Evolutionary conservation across 1,284 basidiomycete genomes (phyloP), one percentile per base, ranked within the genome.

Genomic region (Abortiporus biennis): DNA sequence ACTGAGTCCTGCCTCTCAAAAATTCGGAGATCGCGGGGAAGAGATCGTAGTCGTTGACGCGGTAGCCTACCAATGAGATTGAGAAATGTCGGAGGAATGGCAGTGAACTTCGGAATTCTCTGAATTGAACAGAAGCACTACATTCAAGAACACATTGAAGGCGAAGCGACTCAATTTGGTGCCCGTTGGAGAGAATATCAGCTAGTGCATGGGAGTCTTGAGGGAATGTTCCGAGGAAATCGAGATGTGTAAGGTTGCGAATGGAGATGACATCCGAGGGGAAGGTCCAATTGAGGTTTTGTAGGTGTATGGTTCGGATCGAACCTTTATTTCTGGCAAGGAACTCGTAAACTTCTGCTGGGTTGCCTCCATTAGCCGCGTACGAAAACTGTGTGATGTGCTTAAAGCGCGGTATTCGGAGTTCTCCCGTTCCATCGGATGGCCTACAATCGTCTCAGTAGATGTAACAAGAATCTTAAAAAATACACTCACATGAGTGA

Each of bases 11-110:
- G n/a, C 72, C 72, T 6, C 78, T 70, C 21, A 85, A 61, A 55
- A 85, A 84, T 25, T 79, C 78, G 2, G 76, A 69, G 35, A 85
- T 69, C 4, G 82, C 71, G 2, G 79, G 80, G 64, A 84, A 81
- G 2, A 85, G 65, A 48, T 79, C 78, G 13, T 69, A 63, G 53
- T 84, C 81, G 21, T 63, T 57, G 13, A 71, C 63, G 23, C 72
- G 62, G 45, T 72, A 66, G 25, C 68, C 67, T 5, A 76, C 55
- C 21, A 82, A 69, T 6, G 66, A 64, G 53, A 85, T 71, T 1
- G 73, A 65, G 51, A 85, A 83, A 54, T 80, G 72, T 2, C 72
- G 69, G 4, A 85, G 68, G 63, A 81, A 78, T 6, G 78, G 80
- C 1, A 85, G 61, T 2, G 62, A 53, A 19, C 45, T 61, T 2